Evolutionary conservation across 169 alveolate genomes (phyloP), one percentile per base, ranked within the genome.

Genomic region (Babesia ovata): DNA sequence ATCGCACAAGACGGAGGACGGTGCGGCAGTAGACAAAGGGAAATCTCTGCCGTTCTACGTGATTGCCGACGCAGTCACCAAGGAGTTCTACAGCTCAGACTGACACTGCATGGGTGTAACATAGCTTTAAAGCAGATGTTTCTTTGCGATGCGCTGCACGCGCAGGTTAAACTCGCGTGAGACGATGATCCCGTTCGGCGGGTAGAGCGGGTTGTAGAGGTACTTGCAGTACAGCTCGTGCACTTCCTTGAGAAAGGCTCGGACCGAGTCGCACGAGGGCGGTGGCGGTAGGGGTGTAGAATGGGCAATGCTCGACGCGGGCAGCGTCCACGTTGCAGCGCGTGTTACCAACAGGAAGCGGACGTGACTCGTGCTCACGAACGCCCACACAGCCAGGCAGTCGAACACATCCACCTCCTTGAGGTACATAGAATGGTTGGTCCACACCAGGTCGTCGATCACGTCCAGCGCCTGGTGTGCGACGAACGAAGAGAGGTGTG

Each of bases 381-480:
- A 94, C 28, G 96, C 97, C 16, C 96, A 92, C 29, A 94, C 97
- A 10, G 90, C 73, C 42, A 93, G 83, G 52, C 86, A 93, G 53
- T 93, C 92, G 74, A 93, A 94, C 17, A 86, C 85, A 72, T 94
- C 97, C 42, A 93, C 88, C 58, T 86, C 86, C 81, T 92, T 93
- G 60, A 94, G 83, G 69, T 87, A 93, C 91, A 94, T 73, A 29
- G 61, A 67, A 8, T 91, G 75, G 44, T 79, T 86, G 26, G 54
- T 81, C 92, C 92, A 88, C 19, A 95, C 92, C 42, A 84, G 28
- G 50, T 92, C 97, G 39, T 94, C 97, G 36, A 94, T 79, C 14
- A 92, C 91, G 65, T 94, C 97, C 52, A 94, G 86, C 6, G 97
- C 93, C 58, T 93, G 94, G 46, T 94, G 96, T 24, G 93, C 91